Evolutionary conservation across 1,284 basidiomycete species (phyloP).

Genomic region (Macrocybe sp.): DNA sequence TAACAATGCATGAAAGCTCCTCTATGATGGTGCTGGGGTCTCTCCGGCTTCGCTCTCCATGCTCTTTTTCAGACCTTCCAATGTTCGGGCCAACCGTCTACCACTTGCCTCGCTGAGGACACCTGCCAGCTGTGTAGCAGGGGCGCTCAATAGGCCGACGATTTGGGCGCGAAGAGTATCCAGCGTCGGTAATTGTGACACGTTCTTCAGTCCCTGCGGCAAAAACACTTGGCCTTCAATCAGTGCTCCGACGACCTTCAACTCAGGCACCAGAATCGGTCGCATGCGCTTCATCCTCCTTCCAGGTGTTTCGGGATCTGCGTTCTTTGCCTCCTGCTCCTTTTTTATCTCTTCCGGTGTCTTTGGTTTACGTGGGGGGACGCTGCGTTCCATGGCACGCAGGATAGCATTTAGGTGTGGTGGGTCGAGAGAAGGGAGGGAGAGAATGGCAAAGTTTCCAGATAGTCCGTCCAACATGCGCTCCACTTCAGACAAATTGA

Average conservation of each 20-base stretch:
- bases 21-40: slow-evolving; percentile 11
- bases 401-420: slow-evolving; percentile 64
- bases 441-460: slow-evolving; percentile 62
- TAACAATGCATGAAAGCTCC: slow-evolving; percentile 6
- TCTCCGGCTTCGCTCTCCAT: slow-evolving; percentile 47
- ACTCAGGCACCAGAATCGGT: slow-evolving; percentile 51
- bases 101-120: slow-evolving; percentile 71
- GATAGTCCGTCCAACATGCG: slow-evolving; percentile 49
- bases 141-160: slow-evolving; percentile 68
- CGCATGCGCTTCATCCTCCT: slow-evolving; percentile 54
- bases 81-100: slow-evolving; percentile 65
- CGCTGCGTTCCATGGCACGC: slow-evolving; percentile 60
- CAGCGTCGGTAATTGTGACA: slow-evolving; percentile 65
- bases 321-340: slow-evolving; percentile 49
- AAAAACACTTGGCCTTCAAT: slow-evolving; percentile 70
- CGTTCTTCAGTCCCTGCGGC: slow-evolving; percentile 48
- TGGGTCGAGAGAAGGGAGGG: slow-evolving; percentile 64
- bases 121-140: slow-evolving; percentile 63
- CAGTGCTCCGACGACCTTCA: slow-evolving; percentile 69
- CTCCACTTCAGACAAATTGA: slow-evolving; percentile 43
- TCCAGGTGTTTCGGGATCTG: slow-evolving; percentile 60
- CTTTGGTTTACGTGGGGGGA: slow-evolving; percentile 52
- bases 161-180: slow-evolving; percentile 71
- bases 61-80: slow-evolving; percentile 74
- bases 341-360: slow-evolving; percentile 46